Evolutionary conservation across 768 basidiomycete genomes (phyloP).

Genomic region (Xerocomus potaroensis): DNA sequence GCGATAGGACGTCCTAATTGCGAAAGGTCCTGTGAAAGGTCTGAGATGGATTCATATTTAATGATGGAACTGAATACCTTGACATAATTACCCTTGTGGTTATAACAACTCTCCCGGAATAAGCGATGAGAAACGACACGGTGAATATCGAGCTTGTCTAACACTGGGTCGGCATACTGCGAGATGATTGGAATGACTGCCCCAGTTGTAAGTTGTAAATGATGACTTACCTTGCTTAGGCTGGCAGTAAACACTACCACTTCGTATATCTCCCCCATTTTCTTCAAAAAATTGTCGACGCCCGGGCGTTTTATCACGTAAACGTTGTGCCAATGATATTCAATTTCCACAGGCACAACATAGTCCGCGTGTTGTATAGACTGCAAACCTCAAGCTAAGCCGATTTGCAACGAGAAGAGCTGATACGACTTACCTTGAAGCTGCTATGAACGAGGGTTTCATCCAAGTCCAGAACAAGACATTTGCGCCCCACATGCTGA

Average conservation of each 20-base stretch:
- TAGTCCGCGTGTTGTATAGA: conserved; percentile 94
- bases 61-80: conserved; percentile 58
- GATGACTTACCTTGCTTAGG: conserved; percentile 78
- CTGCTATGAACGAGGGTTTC: conserved; percentile 97
- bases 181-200: conserved; percentile 8
- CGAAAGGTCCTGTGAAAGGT: conserved; percentile 78
- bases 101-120: conserved; percentile 98
- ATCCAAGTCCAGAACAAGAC: conserved; percentile 93
- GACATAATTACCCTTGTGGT: conserved; percentile 98
- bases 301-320: conserved; percentile 99
- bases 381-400: conserved; percentile 38
- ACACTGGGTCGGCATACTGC: conserved; percentile 96
- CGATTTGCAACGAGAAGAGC: not conserved
- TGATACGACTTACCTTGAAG: conserved; percentile 72
- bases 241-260: conserved; percentile 98
- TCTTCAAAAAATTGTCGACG: conserved; percentile 93
- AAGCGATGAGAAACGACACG: conserved; percentile 90
- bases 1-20: conserved; percentile 92
- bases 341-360: conserved; percentile 98
- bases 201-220: not conserved
- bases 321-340: conserved; percentile 97
- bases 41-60: not conserved
- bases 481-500: conserved; percentile 85
- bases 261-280: conserved; percentile 99
- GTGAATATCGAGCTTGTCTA: conserved; percentile 93